A percentile compares a stretch with the other conserved stretches of the same genome.
phyloP scores from a whole-genome alignment of 2,329 filamentous ascomycete species.

The Fusarium protoensiforme region DNA sequence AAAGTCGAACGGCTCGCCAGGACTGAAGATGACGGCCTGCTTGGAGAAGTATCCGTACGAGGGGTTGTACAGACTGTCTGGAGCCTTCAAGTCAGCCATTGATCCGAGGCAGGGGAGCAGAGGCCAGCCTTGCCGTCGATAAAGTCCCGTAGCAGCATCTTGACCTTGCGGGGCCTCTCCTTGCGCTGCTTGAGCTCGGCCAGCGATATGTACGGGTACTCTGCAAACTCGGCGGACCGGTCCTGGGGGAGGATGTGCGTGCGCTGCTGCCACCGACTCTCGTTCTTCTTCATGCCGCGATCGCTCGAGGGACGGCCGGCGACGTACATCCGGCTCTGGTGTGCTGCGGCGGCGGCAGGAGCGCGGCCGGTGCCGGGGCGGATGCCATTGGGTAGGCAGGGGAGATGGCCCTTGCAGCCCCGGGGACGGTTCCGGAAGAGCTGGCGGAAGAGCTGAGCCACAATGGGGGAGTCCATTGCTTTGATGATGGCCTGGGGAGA shows the following conservation, averaged over 20 bases:
- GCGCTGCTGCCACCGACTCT: conserved; percentile 88
- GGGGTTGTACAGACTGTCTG: conserved; percentile 94
- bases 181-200: conserved; percentile 76
- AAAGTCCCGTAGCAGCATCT: conserved; percentile 98
- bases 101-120: background rate
- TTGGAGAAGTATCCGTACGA: conserved; percentile 97
- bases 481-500: background rate
- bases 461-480: conserved; percentile 84
- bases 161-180: conserved; percentile 85
- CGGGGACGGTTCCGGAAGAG: conserved; percentile 75
- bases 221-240: conserved; percentile 81
- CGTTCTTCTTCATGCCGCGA: conserved; percentile 61
- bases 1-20: conserved; percentile 93
- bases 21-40: conserved; percentile 94
- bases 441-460: conserved; percentile 84
- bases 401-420: conserved; percentile 47
- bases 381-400: conserved; percentile 39
- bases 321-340: conserved; percentile 44
- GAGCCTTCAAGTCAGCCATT: conserved; percentile 31
- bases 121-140: conserved; percentile 77
- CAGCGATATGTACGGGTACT: conserved; percentile 88
- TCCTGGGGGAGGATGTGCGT: conserved; percentile 80
- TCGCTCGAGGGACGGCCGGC: conserved; percentile 46
- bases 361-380: conserved; percentile 6
- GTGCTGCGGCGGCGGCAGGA: conserved; percentile 6